Evolutionary conservation across 768 basidiomycete species (phyloP).

Genomic region (Pulveroboletus ravenelii): DNA sequence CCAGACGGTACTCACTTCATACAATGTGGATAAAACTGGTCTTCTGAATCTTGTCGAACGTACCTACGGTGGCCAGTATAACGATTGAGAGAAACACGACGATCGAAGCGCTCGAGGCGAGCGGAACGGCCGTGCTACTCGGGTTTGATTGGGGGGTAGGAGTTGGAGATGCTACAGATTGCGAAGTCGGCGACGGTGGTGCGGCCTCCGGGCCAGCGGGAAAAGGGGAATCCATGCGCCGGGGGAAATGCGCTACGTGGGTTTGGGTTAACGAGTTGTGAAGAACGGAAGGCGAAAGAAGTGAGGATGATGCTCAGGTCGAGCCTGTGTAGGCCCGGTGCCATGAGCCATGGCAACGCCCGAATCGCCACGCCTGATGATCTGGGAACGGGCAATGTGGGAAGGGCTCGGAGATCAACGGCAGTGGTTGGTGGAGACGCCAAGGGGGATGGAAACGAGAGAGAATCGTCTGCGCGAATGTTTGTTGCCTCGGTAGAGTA

Average conservation of each 20-base stretch:
- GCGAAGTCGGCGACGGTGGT: slow-evolving; percentile 2
- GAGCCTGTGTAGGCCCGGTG: slow-evolving; percentile 5
- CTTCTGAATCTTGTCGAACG: slow-evolving; percentile 7
- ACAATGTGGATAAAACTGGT: not conserved
- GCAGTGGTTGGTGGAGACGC: not conserved
- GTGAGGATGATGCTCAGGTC: not conserved
- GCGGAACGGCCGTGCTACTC: slow-evolving; percentile 1
- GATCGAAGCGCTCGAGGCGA: not conserved
- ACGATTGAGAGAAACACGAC: slow-evolving; percentile 16
- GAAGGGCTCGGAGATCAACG: not conserved
- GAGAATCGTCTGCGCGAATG: too few relatives aligned
- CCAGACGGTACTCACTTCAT: slow-evolving; percentile 8
- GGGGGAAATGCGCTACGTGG: not conserved
- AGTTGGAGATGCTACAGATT: not conserved
- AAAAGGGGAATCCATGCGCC: slow-evolving; percentile 6
- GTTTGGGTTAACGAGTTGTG: not conserved
- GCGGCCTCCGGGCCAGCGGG: slow-evolving; percentile 7
- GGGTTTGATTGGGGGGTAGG: not conserved
- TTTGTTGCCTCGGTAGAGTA: too few relatives aligned
- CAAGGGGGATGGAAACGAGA: too few relatives aligned
- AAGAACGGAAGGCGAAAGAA: not conserved
- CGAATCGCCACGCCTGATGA: not conserved
- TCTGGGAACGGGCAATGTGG: not conserved
- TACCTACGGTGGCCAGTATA: slow-evolving; percentile 24
- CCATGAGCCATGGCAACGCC: slow-evolving; percentile 15